Base-by-base conservation (phyloP, 768 basidiomycete species). In the Tricholoma sp. region DNA sequence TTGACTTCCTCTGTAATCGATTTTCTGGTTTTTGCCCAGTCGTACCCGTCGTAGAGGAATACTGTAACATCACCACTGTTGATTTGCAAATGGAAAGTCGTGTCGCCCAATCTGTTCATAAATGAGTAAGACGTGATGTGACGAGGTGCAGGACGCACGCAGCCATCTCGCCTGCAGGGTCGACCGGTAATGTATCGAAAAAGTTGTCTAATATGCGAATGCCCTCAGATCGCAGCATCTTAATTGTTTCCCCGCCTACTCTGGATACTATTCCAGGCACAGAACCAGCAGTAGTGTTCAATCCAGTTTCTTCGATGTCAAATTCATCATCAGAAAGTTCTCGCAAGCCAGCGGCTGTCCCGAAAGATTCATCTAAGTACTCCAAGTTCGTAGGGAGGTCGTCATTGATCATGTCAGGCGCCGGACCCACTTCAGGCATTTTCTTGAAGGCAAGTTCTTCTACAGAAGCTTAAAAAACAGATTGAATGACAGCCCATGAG, bases 1-100 rank as follows among this genome's bases (percentile, higher is more conserved):
- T 88, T 91, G 47, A 93, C 82, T 69, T 94, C 88, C 35, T 90
- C 85, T 67, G 95, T 91, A 55, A 99, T 94, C 2, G 82, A 82
- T 71, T 81, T 86, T 31, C 96, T 85, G 3, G 97, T 99, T 50
- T 79, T 79, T 1, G 67, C 71, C 95, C 97, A 99, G 67, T 99
- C 97, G 64, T 94, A 99, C 1, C 97, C 97, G 56, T 94, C 92
- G 66, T 97, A 91, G 3, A 99, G 78, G 52, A 86, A 80, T 21
- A 98, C 64, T 1, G 80, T 80, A 50, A 89, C 69, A 61, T 89
- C 79, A 54, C 82, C 84, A 43, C 88, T 72, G 43, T 80, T 76
- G 4, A 91, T 63, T 22, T 83, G 78, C 56, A 89, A 64, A 27
- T 73, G 79, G n/a, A 85, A 58, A 22, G 68, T 75, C 7, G 81